Conservation (phyloP, 768 basidiomycete species). For the Phaeolepiota aurea region DNA sequence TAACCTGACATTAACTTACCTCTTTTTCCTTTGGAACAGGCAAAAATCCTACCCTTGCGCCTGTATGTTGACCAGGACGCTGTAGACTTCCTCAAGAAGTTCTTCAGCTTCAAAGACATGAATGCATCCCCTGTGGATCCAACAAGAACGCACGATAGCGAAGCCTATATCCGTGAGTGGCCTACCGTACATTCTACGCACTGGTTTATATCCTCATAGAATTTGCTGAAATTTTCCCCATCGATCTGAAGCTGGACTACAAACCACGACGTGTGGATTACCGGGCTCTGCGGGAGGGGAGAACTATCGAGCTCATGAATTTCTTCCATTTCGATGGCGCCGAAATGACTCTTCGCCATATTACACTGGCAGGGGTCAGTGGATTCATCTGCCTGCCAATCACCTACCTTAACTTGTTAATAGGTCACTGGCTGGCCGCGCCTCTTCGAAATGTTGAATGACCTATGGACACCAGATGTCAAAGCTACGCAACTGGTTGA, state of each 20-base stretch:
- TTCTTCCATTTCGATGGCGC: conserved; percentile 99
- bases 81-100: conserved; percentile 94
- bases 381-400: conserved; percentile 1
- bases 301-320: conserved; percentile 97
- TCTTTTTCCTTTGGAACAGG: conserved; percentile 33
- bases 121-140: conserved; percentile 25
- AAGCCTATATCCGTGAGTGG: conserved; percentile 29
- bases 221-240: conserved; percentile 89
- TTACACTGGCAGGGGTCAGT: conserved; percentile 85
- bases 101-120: conserved; percentile 81
- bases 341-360: conserved; percentile 94
- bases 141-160: conserved; percentile 33
- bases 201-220: conserved; percentile 36
- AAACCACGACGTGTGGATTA: conserved; percentile 98
- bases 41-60: conserved; percentile 82
- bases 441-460: conserved; percentile 87
- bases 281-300: conserved; percentile 79
- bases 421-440: conserved; percentile 92
- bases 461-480: conserved; percentile 98
- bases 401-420: conserved; percentile 6
- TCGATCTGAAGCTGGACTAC: conserved; percentile 95
- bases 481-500: conserved; percentile 97
- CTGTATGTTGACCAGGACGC: conserved; percentile 98
- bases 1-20: not conserved
- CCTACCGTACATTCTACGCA: not conserved